Conservation (phyloP, 148 eudicot genomes). For the Heliosperma pusillum region DNA sequence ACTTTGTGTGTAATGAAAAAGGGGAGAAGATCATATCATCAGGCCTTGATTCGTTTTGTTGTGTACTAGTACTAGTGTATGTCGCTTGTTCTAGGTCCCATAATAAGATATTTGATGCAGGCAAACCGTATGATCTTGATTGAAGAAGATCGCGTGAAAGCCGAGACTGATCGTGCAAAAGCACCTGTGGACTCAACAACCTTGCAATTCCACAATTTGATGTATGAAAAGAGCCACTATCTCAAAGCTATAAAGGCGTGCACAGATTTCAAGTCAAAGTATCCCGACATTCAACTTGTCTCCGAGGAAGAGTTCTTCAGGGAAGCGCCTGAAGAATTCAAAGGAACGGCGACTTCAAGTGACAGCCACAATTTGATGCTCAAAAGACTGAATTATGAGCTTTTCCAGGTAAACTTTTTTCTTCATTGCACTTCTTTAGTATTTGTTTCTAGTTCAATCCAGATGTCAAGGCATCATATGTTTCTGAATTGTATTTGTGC, state of each 20-base stretch:
- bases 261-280: constrained; percentile 94
- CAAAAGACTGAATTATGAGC: constrained; percentile 87
- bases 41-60: neutral
- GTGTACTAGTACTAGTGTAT: neutral
- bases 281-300: constrained; percentile 91
- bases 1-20: neutral
- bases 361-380: constrained; percentile 87
- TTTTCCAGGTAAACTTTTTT: constrained; percentile 55
- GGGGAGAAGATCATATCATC: neutral
- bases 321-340: constrained; percentile 82
- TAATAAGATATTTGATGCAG: constrained; percentile 38
- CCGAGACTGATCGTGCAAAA: constrained; percentile 86
- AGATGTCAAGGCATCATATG: too few relatives aligned
- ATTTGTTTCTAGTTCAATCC: too few relatives aligned
- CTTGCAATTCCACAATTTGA: constrained; percentile 90
- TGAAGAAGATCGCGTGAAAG: constrained; percentile 84
- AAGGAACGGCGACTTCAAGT: constrained; percentile 45
- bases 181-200: constrained; percentile 92
- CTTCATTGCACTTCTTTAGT: too few relatives aligned
- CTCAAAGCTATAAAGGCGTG: constrained; percentile 95
- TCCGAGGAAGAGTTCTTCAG: constrained; percentile 80
- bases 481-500: too few relatives aligned
- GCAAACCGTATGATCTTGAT: constrained; percentile 84
- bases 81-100: constrained; percentile 12
- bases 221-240: constrained; percentile 94